Evolutionary conservation across 2,329 filamentous ascomycete species (phyloP).

Genomic region (Cercospora sp.): DNA sequence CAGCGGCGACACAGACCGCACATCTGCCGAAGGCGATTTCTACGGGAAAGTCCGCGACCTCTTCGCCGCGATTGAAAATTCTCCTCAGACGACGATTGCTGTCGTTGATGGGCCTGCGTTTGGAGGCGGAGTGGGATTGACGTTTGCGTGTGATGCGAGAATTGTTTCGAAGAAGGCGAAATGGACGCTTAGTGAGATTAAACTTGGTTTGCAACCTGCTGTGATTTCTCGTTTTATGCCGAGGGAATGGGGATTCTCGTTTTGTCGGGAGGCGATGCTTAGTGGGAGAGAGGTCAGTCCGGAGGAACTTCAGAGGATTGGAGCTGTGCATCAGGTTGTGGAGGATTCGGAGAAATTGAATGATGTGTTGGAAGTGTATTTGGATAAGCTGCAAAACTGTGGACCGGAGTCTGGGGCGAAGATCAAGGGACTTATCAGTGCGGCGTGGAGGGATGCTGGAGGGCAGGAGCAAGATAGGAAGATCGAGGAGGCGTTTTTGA

Average conservation of each 20-base stretch:
- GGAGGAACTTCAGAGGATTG: background rate
- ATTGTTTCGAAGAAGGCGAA: background rate
- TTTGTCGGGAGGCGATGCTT: background rate
- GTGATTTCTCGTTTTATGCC: background rate
- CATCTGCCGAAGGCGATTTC: background rate
- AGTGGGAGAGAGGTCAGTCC: background rate
- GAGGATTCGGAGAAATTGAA: background rate
- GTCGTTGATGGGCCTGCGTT: background rate
- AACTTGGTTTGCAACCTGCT: background rate
- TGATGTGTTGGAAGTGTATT: background rate
- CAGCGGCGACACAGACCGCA: background rate
- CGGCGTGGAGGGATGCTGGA: background rate
- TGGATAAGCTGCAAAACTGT: background rate
- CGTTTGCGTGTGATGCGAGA: background rate
- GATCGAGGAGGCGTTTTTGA: background rate
- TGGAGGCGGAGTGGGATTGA: background rate
- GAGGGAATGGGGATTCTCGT: background rate
- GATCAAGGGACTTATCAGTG: background rate
- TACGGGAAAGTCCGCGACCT: background rate
- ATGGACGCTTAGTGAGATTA: background rate
- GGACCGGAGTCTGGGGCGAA: background rate
- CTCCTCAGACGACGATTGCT: background rate
- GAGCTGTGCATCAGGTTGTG: background rate
- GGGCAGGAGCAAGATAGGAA: background rate
- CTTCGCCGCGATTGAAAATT: background rate